Conservation (phyloP, 2,329 filamentous ascomycete species). For the Diaporthe capsici region DNA sequence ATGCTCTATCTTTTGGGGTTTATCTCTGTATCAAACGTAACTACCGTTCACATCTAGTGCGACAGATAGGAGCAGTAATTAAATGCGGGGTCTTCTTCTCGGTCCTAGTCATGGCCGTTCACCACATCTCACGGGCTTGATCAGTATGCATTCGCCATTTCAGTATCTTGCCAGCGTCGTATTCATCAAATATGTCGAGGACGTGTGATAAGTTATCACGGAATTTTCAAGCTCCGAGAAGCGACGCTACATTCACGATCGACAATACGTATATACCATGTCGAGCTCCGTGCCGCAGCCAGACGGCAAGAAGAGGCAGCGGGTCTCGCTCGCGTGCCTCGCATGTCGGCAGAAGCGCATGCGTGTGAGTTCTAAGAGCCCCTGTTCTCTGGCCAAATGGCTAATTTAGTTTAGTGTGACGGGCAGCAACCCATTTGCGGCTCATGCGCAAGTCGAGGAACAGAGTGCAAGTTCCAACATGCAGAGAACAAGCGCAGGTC, state of each 20-base stretch:
- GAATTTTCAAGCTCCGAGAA: neutral
- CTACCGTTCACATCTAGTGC: neutral
- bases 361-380: neutral
- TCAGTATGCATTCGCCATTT: neutral
- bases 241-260: neutral
- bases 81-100: neutral
- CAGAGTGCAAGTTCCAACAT: conserved; percentile 13
- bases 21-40: neutral
- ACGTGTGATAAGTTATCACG: neutral
- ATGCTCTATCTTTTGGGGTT: neutral
- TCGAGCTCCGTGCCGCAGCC: neutral
- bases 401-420: conserved; percentile 8
- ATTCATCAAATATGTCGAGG: neutral
- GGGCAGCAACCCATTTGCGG: conserved; percentile 13
- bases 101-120: neutral
- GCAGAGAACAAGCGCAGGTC: conserved; percentile 29
- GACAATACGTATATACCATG: neutral
- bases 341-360: conserved; percentile 28
- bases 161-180: neutral
- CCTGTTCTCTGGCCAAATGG: neutral
- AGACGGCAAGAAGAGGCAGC: neutral
- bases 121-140: neutral
- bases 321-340: conserved; percentile 31
- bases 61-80: conserved; percentile 1
- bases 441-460: conserved; percentile 2